Evolutionary conservation across 202 grass and related monocot species (phyloP).

Genomic region (Musa balbisiana): DNA sequence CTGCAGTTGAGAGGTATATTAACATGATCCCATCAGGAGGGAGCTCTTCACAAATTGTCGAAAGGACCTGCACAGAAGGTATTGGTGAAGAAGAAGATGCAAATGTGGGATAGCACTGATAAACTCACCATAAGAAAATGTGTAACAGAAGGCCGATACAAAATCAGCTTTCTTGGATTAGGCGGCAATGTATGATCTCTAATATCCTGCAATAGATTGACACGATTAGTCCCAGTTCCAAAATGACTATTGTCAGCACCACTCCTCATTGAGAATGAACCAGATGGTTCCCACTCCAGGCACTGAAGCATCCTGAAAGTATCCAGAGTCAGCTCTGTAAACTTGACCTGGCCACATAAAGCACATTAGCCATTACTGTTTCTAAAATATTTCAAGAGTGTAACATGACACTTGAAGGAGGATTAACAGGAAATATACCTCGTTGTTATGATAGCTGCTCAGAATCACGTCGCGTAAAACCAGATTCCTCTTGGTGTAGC

Average conservation of each 20-base stretch:
- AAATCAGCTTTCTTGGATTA: slow-evolving; percentile 72
- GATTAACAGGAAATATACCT: slow-evolving; percentile 33
- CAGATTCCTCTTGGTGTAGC: slow-evolving; percentile 48
- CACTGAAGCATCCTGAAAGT: slow-evolving; percentile 94
- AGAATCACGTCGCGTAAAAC: slow-evolving; percentile 57
- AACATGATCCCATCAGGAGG: slow-evolving; percentile 70
- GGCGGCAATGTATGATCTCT: slow-evolving; percentile 68
- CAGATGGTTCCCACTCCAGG: slow-evolving; percentile 90
- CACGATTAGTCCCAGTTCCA: slow-evolving; percentile 51
- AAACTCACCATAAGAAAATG: slow-evolving; percentile 75
- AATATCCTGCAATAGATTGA: slow-evolving; percentile 67
- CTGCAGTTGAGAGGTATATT: slow-evolving; percentile 87
- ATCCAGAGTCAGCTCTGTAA: slow-evolving; percentile 80
- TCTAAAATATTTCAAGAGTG: neutral
- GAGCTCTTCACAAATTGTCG: slow-evolving; percentile 91
- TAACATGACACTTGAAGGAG: neutral
- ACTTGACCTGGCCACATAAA: slow-evolving; percentile 63
- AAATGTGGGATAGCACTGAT: neutral
- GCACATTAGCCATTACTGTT: neutral
- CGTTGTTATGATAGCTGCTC: slow-evolving; percentile 65
- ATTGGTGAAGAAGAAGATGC: neutral
- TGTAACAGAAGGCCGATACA: slow-evolving; percentile 57
- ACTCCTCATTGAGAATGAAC: slow-evolving; percentile 63
- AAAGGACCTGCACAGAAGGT: slow-evolving; percentile 56
- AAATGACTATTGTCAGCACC: slow-evolving; percentile 37